Conservation (phyloP, 768 basidiomycete species). For the Hemileccinum impolitum region DNA sequence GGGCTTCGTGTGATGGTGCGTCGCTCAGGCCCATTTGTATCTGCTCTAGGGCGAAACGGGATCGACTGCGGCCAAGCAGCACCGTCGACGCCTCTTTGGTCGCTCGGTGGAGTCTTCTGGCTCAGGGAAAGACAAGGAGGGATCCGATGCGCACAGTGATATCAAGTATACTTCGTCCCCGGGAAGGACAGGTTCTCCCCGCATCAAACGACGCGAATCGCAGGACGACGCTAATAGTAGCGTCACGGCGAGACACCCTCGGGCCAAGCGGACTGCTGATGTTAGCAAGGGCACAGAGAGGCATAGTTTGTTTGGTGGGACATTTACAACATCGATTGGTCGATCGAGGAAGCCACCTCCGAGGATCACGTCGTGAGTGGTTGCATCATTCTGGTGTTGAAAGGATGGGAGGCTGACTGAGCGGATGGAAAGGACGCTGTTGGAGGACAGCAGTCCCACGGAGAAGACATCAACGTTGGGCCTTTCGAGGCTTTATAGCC, state of each 20-base stretch:
- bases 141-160: conserved; percentile 25
- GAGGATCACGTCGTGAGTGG: conserved; percentile 58
- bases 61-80: conserved; percentile 31
- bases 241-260: conserved; percentile 34
- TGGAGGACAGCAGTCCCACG: conserved; percentile 33
- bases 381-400: not conserved
- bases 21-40: not conserved
- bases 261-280: conserved; percentile 52
- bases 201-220: conserved; percentile 18
- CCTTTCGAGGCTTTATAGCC: conserved; percentile 45
- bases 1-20: not conserved
- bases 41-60: conserved; percentile 43
- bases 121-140: conserved; percentile 35
- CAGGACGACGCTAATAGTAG: conserved; percentile 22
- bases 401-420: not conserved
- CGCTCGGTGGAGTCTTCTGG: conserved; percentile 42
- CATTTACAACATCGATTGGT: conserved; percentile 57
- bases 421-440: conserved; percentile 22
- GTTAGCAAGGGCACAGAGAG: conserved; percentile 47
- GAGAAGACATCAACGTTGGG: conserved; percentile 49
- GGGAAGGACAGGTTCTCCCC: conserved; percentile 18
- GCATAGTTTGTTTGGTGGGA: conserved; percentile 79
- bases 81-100: conserved; percentile 60
- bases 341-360: conserved; percentile 82
- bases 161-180: conserved; percentile 27